These are phyloP conservation scores for Pseudohalonectria lignicola DNA, from an alignment of 2,329 filamentous ascomycete species.

Conservation along the genomic window DNA sequence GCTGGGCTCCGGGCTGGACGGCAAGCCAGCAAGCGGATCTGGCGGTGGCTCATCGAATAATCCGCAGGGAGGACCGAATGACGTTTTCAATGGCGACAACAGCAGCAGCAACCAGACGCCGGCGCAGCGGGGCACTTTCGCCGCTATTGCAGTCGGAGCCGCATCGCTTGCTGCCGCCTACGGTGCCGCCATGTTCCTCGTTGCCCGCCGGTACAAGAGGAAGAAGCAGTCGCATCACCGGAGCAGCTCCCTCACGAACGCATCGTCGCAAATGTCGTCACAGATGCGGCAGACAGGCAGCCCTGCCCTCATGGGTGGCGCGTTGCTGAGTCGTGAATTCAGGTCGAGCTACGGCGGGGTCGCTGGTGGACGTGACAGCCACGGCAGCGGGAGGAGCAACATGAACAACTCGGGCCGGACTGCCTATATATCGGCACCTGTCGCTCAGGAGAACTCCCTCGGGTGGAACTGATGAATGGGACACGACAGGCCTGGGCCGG, in stretches of 20 bases:
- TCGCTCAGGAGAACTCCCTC: conserved; percentile 88
- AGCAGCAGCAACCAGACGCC: conserved; percentile 39
- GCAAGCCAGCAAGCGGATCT: conserved; percentile 20
- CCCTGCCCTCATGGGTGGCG: conserved; percentile 61
- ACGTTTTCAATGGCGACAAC: conserved; percentile 21
- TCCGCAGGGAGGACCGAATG: conserved; percentile 15
- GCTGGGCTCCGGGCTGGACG: conserved; percentile 29
- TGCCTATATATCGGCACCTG: conserved; percentile 72
- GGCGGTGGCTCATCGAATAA: conserved; percentile 21
- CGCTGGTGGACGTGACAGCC: conserved; percentile 44
- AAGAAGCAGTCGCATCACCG: conserved; percentile 70
- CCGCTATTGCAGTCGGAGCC: conserved; percentile 65
- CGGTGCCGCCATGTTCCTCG: conserved; percentile 86
- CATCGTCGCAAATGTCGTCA: conserved; percentile 15
- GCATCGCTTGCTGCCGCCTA: conserved; percentile 75
- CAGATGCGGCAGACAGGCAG: conserved; percentile 45
- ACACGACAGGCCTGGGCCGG: too few species aligned
- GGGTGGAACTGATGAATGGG: conserved; percentile 93
- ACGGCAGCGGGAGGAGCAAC: conserved; percentile 39
- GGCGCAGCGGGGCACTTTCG: conserved; percentile 50
- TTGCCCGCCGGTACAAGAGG: conserved; percentile 83
- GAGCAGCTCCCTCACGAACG: conserved; percentile 57
- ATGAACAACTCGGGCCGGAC: conserved; percentile 43
- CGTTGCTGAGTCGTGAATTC: conserved; percentile 45
- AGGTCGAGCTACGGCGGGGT: conserved; percentile 39